A percentile compares a stretch with the other conserved stretches of the same genome.
These are phyloP conservation scores for Fusarium compactum DNA, from an alignment of 2,329 filamentous ascomycete species.

Conservation along the genomic window DNA sequence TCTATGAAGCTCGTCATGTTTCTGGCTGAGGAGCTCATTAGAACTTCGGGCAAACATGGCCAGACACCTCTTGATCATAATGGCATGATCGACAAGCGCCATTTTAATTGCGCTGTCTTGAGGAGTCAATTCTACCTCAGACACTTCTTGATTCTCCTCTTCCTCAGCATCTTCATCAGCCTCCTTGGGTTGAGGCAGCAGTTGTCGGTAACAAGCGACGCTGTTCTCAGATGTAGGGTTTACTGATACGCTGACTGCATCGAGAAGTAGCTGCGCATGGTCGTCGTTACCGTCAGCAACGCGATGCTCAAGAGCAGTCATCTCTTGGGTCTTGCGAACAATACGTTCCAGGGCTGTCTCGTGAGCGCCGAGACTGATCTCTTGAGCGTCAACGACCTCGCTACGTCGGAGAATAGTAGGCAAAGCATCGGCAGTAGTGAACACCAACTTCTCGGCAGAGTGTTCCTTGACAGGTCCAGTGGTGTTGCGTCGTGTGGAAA, in stretches of 20 bases:
- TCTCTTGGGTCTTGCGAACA: slow-evolving; percentile 88
- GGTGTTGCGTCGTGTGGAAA: slow-evolving; percentile 78
- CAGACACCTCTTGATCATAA: slow-evolving; percentile 87
- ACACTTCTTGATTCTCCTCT: slow-evolving; percentile 57
- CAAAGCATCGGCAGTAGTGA: slow-evolving; percentile 86
- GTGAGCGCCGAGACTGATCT: slow-evolving; percentile 76
- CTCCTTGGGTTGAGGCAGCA: slow-evolving; percentile 69
- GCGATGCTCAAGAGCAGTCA: slow-evolving; percentile 80
- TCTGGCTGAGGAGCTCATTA: slow-evolving; percentile 68
- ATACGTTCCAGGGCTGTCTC: slow-evolving; percentile 94
- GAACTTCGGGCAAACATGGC: slow-evolving; percentile 73
- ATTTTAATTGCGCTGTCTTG: slow-evolving; percentile 85
- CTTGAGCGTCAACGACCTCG: slow-evolving; percentile 79
- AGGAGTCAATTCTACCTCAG: slow-evolving; percentile 63
- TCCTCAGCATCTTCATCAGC: slow-evolving; percentile 57
- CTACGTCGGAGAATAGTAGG: slow-evolving; percentile 91
- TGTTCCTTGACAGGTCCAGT: slow-evolving; percentile 78
- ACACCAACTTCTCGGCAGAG: slow-evolving; percentile 85
- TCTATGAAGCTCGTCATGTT: slow-evolving; percentile 70
- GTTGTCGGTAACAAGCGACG: slow-evolving; percentile 79
- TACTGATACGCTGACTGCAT: slow-evolving; percentile 81
- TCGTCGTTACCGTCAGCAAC: slow-evolving; percentile 79
- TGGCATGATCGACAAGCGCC: slow-evolving; percentile 87
- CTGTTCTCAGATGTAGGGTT: slow-evolving; percentile 80
- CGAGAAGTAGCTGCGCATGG: slow-evolving; percentile 75